phyloP scores from a whole-genome alignment of 1,139 yeast species.

The Yamadazyma friedrichii region DNA sequence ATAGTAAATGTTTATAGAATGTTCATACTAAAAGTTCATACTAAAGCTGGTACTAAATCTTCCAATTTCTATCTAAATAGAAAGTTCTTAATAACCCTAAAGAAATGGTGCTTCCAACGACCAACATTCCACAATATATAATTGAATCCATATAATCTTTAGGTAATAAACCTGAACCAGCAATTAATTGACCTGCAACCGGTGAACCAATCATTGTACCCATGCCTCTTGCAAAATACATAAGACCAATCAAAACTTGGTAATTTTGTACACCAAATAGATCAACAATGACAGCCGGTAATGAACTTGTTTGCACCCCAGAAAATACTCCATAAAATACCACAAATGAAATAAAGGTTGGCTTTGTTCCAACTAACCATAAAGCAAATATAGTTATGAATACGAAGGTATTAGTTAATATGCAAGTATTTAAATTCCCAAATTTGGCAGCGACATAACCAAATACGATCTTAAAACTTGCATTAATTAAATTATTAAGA shows the following conservation, averaged over 20 bases:
- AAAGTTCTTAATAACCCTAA: conserved; percentile 1
- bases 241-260: conserved; percentile 24
- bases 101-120: conserved; percentile 16
- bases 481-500: conserved; percentile 40
- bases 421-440: conserved; percentile 38
- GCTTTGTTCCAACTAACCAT: conserved; percentile 26
- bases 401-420: conserved; percentile 32
- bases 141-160: conserved; percentile 23
- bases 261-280: conserved; percentile 35
- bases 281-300: conserved; percentile 40
- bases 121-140: conserved; percentile 25
- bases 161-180: conserved; percentile 14
- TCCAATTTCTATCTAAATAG: not conserved
- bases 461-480: conserved; percentile 33
- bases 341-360: conserved; percentile 35
- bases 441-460: conserved; percentile 36
- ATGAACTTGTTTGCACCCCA: conserved; percentile 37
- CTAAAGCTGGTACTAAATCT: not conserved
- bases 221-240: conserved; percentile 31
- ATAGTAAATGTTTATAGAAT: no score
- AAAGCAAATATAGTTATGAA: conserved; percentile 30
- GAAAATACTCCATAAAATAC: conserved; percentile 36
- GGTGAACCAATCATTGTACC: conserved; percentile 35
- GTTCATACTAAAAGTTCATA: no score
- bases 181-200: conserved; percentile 29